Evolutionary conservation across 2,329 filamentous ascomycete species (phyloP).

Genomic region (Aspergillus fischeri): DNA sequence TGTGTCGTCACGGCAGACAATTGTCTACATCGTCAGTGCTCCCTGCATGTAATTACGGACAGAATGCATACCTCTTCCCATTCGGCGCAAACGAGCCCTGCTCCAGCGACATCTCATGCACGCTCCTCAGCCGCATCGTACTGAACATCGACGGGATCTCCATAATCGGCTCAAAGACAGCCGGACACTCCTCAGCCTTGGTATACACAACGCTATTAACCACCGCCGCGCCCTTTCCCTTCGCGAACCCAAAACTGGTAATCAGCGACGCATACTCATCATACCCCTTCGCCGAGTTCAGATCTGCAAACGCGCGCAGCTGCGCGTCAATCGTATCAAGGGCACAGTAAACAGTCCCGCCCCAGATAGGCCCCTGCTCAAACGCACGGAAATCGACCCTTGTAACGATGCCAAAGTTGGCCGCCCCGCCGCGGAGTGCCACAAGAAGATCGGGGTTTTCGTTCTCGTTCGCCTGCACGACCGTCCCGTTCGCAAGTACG

Average conservation of each 20-base stretch:
- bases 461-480: slow-evolving; percentile 25
- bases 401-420: slow-evolving; percentile 37
- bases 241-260: not conserved
- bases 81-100: not conserved
- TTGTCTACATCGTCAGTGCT: not conserved
- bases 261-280: slow-evolving; percentile 1
- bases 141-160: not conserved
- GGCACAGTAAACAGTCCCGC: not conserved
- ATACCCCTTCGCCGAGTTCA: not conserved
- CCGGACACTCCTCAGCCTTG: not conserved
- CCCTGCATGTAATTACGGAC: no score
- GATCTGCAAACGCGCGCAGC: not conserved
- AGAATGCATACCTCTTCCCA: not conserved
- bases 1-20: not conserved
- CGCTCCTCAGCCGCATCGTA: not conserved
- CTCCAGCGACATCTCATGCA: not conserved
- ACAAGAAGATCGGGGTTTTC: slow-evolving; percentile 26
- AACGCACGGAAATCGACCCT: slow-evolving; percentile 8
- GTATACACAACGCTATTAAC: not conserved
- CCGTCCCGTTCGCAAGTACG: slow-evolving; percentile 32
- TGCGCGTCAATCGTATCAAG: not conserved
- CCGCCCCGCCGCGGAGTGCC: slow-evolving; percentile 33
- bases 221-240: not conserved
- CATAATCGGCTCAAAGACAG: not conserved
- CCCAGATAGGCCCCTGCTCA: slow-evolving; percentile 1